A percentile compares a stretch with the other conserved stretches of the same genome.
These are phyloP conservation scores for Diaporthe ilicicola DNA, from an alignment of 2,329 filamentous ascomycete species.

Conservation along the genomic window DNA sequence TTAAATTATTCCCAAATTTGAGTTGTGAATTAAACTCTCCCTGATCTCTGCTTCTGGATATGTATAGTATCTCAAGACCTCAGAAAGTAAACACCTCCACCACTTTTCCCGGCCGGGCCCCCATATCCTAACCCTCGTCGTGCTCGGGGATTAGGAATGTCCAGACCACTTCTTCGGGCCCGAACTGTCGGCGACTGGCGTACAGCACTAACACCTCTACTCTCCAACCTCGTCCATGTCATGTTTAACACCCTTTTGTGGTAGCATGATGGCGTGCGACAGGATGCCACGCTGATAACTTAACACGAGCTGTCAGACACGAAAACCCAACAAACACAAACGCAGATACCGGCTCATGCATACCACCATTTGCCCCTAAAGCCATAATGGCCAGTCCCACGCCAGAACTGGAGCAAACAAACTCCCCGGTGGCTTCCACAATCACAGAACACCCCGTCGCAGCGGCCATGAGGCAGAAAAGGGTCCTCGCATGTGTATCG, in stretches of 20 bases:
- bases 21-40: no score
- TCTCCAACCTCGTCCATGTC: no score
- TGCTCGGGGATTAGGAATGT: neutral
- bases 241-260: neutral
- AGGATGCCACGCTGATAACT: neutral
- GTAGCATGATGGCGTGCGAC: neutral
- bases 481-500: conserved; percentile 58
- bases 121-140: neutral
- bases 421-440: neutral
- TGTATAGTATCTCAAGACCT: no score
- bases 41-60: neutral
- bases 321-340: neutral
- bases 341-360: neutral
- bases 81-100: no score
- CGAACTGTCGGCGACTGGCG: neutral
- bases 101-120: no score
- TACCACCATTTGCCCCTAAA: neutral
- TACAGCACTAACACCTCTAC: no score
- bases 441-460: conserved; percentile 20
- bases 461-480: neutral
- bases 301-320: neutral
- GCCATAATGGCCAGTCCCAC: neutral
- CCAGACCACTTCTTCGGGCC: neutral
- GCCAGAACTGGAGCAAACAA: neutral
- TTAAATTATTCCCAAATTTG: no score